Evolutionary conservation across 148 eudicot species (phyloP).

Genomic region (Nyssa sinensis): DNA sequence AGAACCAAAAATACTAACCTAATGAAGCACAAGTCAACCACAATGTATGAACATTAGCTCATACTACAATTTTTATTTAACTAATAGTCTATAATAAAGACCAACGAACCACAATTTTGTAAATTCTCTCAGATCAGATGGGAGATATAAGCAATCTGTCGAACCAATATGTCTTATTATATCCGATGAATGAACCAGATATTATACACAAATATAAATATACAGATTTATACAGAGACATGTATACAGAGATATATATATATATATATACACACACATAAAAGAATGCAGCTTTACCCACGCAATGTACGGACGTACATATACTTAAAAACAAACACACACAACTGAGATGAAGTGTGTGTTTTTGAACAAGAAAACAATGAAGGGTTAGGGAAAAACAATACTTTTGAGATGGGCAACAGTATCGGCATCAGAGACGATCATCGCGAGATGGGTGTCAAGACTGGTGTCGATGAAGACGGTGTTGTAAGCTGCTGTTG

Average conservation of each 20-base stretch:
- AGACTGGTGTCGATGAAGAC: constrained; percentile 67
- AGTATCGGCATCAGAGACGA: constrained; percentile 39
- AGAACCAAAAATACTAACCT: no score
- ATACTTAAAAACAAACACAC: not conserved
- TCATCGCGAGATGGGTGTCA: constrained; percentile 51
- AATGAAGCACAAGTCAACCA: no score
- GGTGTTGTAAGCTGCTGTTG: constrained; percentile 17
- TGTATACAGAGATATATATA: not conserved
- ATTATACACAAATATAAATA: no score
- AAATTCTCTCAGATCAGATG: no score
- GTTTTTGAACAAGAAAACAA: not conserved
- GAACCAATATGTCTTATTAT: no score
- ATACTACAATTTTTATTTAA: no score
- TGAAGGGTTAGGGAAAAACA: not conserved
- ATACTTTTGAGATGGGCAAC: constrained; percentile 52
- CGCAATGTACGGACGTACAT: not conserved
- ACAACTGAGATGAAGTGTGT: not conserved
- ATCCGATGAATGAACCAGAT: no score
- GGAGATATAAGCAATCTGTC: no score
- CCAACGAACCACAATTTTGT: no score
- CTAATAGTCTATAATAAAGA: no score
- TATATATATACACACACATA: not conserved
- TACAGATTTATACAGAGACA: no score
- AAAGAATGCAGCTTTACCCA: not conserved
- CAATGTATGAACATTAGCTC: no score